phyloP scores from a whole-genome alignment of 2,329 filamentous ascomycete species.

The Intubia oerlemansii region DNA sequence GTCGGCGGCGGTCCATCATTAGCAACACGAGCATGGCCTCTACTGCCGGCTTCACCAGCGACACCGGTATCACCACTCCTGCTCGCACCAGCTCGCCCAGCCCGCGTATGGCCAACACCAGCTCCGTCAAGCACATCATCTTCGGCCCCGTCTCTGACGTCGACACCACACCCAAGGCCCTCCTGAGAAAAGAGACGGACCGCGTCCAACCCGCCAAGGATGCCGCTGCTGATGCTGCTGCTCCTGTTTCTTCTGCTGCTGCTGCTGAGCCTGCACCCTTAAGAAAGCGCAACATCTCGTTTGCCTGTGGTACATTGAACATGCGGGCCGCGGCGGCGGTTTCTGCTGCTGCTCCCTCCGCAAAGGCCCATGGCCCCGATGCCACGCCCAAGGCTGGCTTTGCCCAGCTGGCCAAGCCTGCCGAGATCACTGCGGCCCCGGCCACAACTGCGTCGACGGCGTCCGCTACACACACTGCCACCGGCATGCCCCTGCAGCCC shows the following conservation, averaged over 20 bases:
- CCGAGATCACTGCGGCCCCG: constrained; percentile 15
- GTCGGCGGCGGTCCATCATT: constrained; percentile 42
- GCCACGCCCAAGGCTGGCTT: constrained; percentile 3
- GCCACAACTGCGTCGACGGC: not conserved
- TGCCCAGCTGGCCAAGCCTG: constrained; percentile 6
- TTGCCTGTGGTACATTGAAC: constrained; percentile 56
- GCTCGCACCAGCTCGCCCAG: constrained; percentile 76
- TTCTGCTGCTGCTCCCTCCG: constrained; percentile 10
- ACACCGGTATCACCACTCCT: constrained; percentile 76
- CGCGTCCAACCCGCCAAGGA: too few relatives aligned
- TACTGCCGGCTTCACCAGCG: constrained; percentile 83
- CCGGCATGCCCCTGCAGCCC: constrained; percentile 17
- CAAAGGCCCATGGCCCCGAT: constrained; percentile 4
- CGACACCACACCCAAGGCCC: too few relatives aligned
- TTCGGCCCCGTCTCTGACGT: too few relatives aligned
- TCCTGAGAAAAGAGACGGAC: too few relatives aligned
- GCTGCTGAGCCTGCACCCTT: constrained; percentile 23
- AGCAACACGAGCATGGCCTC: constrained; percentile 67
- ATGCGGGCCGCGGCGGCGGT: too few relatives aligned
- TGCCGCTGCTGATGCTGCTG: too few relatives aligned
- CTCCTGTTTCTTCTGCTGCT: constrained; percentile 7
- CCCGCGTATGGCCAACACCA: constrained; percentile 49
- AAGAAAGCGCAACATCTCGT: constrained; percentile 79
- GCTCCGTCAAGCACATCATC: too few relatives aligned
- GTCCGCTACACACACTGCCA: too few relatives aligned